Evolutionary conservation across 805 yeast genomes (phyloP), one percentile per base, ranked within the genome.

Genomic region (Starmerella roubikii): DNA sequence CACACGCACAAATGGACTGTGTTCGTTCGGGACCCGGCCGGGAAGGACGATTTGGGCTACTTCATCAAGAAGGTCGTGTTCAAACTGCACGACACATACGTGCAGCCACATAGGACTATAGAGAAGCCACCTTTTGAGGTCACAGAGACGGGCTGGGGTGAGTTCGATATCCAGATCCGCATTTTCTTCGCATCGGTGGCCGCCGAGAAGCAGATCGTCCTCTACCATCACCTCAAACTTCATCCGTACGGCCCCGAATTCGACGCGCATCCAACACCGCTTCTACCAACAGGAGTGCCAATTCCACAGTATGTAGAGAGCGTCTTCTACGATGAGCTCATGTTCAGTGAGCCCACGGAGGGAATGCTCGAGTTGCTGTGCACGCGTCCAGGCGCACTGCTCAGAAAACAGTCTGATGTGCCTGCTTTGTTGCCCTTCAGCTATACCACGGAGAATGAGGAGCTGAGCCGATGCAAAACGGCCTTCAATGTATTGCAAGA

Each of bases 111-210:
- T n/a, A 65, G 99, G 39, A 70, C 91, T 1, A 68, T 88, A 13
- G 97, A 91, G 46, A 56, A 66, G 23, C 96, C 97, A 2, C 98
- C 98, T 0, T 91, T 79, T 53, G 93, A 85, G 57, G 84, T 91
- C 22, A 80, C 94, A 2, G 99, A 91, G 54, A 82, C 97, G 0
- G 99, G 99, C 0, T 91, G 99, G 99, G 99, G 99, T 49, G 99
- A 91, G 58, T 91, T 91, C 59, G 99, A 91, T 54, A 79, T 91
- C 45, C 73, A 81, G 27, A 76, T 91, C 39, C 82, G 86, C 55
- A 72, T 91, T 15, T 86, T 77, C 57, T 91, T 91, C 58, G 77
- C 76, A 28, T 69, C 77, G n/a, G 93, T 82, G 23, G 78, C 93
- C 13, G 78, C 76, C 49, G 98, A 91, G 55, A 91, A 91, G 63